A percentile compares a stretch with the other conserved stretches of the same genome.
Conservation (phyloP, 1,284 basidiomycete genomes). For the Leccinum solheimii region DNA sequence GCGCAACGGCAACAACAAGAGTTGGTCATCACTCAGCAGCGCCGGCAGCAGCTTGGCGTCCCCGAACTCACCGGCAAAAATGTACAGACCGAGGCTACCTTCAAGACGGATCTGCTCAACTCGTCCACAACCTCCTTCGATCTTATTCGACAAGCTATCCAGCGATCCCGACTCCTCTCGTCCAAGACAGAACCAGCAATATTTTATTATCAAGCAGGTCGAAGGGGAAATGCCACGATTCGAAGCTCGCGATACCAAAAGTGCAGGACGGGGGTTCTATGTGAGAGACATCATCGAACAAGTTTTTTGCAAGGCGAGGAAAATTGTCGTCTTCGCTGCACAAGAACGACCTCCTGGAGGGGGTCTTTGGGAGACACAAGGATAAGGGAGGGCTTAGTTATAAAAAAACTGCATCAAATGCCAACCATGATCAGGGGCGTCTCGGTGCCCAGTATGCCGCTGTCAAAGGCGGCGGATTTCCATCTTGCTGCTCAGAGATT, state of each 20-base stretch:
- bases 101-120: constrained; percentile 96
- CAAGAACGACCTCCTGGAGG: constrained; percentile 65
- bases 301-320: constrained; percentile 63
- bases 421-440: constrained; percentile 69
- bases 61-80: constrained; percentile 88
- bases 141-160: constrained; percentile 88
- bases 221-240: constrained; percentile 85
- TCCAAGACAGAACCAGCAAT: constrained; percentile 52
- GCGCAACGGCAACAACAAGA: constrained; percentile 29
- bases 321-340: constrained; percentile 25
- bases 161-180: constrained; percentile 82
- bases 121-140: constrained; percentile 81
- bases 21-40: constrained; percentile 32
- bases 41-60: constrained; percentile 47
- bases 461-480: constrained; percentile 49
- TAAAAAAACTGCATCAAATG: constrained; percentile 74
- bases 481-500: constrained; percentile 82
- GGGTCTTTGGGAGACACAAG: constrained; percentile 54
- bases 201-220: constrained; percentile 92
- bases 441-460: constrained; percentile 26
- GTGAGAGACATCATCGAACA: constrained; percentile 91
- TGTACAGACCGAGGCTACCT: constrained; percentile 89
- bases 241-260: constrained; percentile 82
- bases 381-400: constrained; percentile 59
- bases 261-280: constrained; percentile 86